Conservation (phyloP, 257 asterid genomes). For the Jaltomata sinuosa region DNA sequence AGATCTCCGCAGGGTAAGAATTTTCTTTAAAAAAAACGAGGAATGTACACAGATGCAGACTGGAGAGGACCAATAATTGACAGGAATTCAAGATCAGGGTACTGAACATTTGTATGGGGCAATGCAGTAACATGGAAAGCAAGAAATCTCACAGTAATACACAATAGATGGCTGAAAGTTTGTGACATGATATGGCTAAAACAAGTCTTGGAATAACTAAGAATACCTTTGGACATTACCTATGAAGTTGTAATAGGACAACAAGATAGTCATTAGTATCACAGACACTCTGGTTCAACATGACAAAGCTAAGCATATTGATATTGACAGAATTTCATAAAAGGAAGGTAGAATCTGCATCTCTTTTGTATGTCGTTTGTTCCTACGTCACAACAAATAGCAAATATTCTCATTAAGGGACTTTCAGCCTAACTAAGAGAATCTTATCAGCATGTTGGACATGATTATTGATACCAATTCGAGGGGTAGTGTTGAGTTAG, state of each 20-base stretch:
- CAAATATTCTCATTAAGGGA: neutral
- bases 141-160: neutral
- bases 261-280: neutral
- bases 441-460: neutral
- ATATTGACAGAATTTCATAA: neutral
- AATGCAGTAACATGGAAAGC: neutral
- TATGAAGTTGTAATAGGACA: neutral
- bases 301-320: neutral
- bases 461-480: neutral
- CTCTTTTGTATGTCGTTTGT: neutral
- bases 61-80: neutral
- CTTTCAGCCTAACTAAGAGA: neutral
- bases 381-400: neutral
- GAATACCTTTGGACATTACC: neutral
- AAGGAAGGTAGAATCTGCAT: neutral
- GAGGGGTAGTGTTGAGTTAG: neutral
- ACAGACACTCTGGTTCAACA: neutral
- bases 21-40: neutral
- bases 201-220: neutral
- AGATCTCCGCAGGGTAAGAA: neutral
- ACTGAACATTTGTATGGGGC: neutral
- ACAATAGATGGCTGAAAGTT: neutral
- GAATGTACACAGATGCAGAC: neutral
- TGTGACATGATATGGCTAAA: neutral
- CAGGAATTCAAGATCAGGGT: neutral